Evolutionary conservation across 164 flowering plant species (phyloP).

Genomic region (Paratinospora sagittata): DNA sequence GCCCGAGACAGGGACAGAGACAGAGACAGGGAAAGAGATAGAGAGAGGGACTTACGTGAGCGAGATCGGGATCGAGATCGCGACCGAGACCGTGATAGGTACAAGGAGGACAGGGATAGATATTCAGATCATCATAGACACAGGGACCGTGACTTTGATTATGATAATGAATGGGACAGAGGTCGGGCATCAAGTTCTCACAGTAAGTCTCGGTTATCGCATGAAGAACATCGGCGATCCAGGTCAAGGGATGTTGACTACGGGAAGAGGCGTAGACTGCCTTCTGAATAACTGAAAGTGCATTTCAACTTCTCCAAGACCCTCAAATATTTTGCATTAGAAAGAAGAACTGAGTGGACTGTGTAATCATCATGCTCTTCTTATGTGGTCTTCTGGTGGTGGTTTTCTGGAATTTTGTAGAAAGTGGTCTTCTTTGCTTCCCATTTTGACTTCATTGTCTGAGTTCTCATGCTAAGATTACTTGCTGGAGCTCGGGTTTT

Average conservation of each 20-base stretch:
- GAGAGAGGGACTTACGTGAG: conserved; percentile 55
- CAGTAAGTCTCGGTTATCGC: conserved; percentile 50
- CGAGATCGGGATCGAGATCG: conserved; percentile 44
- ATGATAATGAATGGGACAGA: conserved; percentile 74
- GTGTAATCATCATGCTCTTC: conserved; percentile 17
- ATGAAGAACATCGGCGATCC: conserved; percentile 63
- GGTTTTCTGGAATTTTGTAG: conserved; percentile 9
- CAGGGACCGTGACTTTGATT: conserved; percentile 55
- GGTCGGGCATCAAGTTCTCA: conserved; percentile 68
- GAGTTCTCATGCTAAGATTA: conserved; percentile 13
- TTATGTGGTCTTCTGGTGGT: conserved; percentile 6
- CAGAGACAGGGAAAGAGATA: conserved; percentile 43
- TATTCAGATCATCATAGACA: conserved; percentile 56
- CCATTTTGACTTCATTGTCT: conserved; percentile 10
- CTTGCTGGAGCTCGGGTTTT: conserved; percentile 7
- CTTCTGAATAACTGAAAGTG: conserved; percentile 36
- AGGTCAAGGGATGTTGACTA: conserved; percentile 78
- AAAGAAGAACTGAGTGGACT: conserved; percentile 5
- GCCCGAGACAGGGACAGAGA: conserved; percentile 48
- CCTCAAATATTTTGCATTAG: background rate
- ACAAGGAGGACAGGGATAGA: conserved; percentile 63
- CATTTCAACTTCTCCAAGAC: background rate
- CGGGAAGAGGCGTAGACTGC: conserved; percentile 60
- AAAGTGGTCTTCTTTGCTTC: conserved; percentile 4
- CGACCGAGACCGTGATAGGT: conserved; percentile 26